Evolutionary conservation across 2,329 filamentous ascomycete genomes (phyloP).

Genomic region (Cytospora schulzeri): DNA sequence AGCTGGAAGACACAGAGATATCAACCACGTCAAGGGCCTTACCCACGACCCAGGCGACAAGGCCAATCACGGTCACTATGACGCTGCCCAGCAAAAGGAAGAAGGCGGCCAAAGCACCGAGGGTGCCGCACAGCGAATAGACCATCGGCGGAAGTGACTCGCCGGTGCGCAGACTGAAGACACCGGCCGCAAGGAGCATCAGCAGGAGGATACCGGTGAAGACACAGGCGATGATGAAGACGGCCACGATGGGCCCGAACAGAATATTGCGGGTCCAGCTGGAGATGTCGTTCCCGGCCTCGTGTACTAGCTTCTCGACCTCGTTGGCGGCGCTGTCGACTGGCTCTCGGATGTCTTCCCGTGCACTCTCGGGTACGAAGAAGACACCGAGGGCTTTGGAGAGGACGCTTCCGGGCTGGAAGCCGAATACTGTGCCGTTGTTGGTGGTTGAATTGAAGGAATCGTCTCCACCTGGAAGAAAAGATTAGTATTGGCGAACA

Average conservation of each 20-base stretch:
- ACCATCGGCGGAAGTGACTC: slow-evolving; percentile 12
- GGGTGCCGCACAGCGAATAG: slow-evolving; percentile 20
- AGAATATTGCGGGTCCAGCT: slow-evolving; percentile 24
- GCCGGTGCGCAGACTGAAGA: not conserved
- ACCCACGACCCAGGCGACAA: slow-evolving; percentile 21
- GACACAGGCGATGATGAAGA: slow-evolving; percentile 19
- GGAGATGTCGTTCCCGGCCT: slow-evolving; percentile 19
- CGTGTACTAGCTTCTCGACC: slow-evolving; percentile 22
- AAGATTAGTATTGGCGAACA: not conserved
- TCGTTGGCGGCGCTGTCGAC: slow-evolving; percentile 24
- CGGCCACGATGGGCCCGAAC: slow-evolving; percentile 27
- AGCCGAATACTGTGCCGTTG: slow-evolving; percentile 26
- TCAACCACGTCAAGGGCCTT: slow-evolving; percentile 20
- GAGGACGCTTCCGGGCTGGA: slow-evolving; percentile 23
- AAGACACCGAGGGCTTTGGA: slow-evolving; percentile 27
- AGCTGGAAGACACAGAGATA: slow-evolving; percentile 23
- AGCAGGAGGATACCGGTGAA: slow-evolving; percentile 22
- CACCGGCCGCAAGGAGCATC: slow-evolving; percentile 15
- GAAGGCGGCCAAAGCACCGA: slow-evolving; percentile 21
- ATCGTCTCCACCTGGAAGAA: not conserved
- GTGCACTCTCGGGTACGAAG: slow-evolving; percentile 23
- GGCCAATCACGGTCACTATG: slow-evolving; percentile 21
- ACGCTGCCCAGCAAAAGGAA: slow-evolving; percentile 25
- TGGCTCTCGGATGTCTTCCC: slow-evolving; percentile 18
- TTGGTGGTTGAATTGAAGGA: slow-evolving; percentile 19